Evolutionary conservation across 2,329 filamentous ascomycete genomes (phyloP).

Genomic region (Aspergillus tanneri): DNA sequence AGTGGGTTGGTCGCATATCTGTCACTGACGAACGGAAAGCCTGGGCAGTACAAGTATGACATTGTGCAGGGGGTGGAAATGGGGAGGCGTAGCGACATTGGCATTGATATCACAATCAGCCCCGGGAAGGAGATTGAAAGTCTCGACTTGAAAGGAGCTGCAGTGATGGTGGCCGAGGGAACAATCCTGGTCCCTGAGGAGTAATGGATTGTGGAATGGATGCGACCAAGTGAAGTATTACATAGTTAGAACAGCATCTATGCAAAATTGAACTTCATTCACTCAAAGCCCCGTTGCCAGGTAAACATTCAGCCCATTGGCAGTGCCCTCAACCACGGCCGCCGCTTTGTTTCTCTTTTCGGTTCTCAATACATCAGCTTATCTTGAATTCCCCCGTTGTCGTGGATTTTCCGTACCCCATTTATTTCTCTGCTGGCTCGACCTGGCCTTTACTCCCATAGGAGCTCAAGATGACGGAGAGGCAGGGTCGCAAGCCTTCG

Average conservation of each 20-base stretch:
- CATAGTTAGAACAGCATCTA: no score
- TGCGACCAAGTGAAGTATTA: no score
- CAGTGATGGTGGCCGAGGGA: slow-evolving; percentile 36
- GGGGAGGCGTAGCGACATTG: slow-evolving; percentile 50
- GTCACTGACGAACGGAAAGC: slow-evolving; percentile 41
- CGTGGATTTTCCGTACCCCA: no score
- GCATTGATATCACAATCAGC: slow-evolving; percentile 28
- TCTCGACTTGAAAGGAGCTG: slow-evolving; percentile 35
- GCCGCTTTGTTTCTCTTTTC: no score
- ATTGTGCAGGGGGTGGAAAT: slow-evolving; percentile 68
- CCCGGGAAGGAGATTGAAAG: slow-evolving; percentile 28
- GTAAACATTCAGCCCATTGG: no score
- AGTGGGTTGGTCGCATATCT: slow-evolving; percentile 57
- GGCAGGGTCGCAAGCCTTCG: slow-evolving; percentile 15
- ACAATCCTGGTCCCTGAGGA: slow-evolving; percentile 27
- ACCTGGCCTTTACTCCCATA: no score
- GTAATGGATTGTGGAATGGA: slow-evolving; percentile 8
- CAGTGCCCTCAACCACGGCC: no score
- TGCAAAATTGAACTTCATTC: no score
- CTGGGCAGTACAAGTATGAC: slow-evolving; percentile 43
- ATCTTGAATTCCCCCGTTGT: no score
- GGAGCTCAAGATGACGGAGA: slow-evolving; percentile 12
- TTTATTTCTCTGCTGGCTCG: no score
- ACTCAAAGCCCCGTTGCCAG: no score
- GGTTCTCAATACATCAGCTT: no score